phyloP scores from a whole-genome alignment of 495 filamentous ascomycete genomes.

The Sabuloglossum arenarium region DNA sequence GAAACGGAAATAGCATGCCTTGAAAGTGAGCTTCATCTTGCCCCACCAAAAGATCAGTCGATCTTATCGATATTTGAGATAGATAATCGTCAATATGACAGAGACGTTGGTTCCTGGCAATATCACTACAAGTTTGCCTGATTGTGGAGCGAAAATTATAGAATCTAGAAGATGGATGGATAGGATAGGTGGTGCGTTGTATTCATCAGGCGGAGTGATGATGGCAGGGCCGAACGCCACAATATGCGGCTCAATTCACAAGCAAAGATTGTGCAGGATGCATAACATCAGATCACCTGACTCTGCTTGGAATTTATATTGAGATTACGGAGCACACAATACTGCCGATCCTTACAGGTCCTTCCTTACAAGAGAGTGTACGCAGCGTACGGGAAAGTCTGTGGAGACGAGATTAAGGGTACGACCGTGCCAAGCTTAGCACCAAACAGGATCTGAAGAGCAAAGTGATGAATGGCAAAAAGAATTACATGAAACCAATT shows the following conservation, averaged over 20 bases:
- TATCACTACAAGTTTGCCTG: neutral
- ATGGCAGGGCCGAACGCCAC: neutral
- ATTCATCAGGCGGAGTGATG: neutral
- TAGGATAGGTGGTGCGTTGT: neutral
- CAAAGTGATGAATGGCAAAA: too few species aligned
- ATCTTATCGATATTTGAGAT: neutral
- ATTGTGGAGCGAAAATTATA: neutral
- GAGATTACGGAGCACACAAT: too few species aligned
- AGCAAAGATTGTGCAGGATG: neutral
- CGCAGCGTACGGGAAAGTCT: too few species aligned
- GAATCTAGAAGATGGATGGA: neutral
- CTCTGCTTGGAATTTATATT: too few species aligned
- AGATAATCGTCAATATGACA: neutral
- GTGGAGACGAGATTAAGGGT: too few species aligned
- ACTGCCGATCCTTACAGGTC: too few species aligned
- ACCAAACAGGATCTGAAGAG: too few species aligned
- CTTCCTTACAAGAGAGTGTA: too few species aligned
- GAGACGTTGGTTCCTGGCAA: neutral
- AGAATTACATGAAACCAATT: too few species aligned
- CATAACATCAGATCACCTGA: neutral
- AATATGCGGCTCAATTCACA: neutral
- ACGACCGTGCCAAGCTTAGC: too few species aligned
- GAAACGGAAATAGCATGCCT: slow-evolving; percentile 27
- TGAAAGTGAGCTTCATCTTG: slow-evolving; percentile 75
- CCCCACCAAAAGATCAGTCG: neutral